Conservation (phyloP, 2,329 filamentous ascomycete genomes). For the Didymella arachidicola region DNA sequence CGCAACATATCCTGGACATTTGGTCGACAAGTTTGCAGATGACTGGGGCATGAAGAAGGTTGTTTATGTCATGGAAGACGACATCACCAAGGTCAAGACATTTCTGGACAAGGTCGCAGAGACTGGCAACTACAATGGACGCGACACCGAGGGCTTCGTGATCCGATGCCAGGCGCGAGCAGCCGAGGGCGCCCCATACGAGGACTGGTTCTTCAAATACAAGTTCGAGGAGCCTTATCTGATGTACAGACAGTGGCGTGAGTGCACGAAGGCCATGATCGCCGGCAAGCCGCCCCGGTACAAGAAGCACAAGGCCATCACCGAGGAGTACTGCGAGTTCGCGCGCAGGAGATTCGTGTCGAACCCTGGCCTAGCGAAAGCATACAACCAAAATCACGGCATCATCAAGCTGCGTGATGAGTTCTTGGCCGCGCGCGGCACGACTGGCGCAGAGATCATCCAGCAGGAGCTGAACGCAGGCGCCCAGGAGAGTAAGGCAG, state of each 20-base stretch:
- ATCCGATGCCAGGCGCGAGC: constrained; percentile 80
- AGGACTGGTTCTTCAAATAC: constrained; percentile 99
- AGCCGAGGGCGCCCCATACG: constrained; percentile 63
- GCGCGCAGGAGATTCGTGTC: constrained; percentile 75
- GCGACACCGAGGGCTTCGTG: constrained; percentile 96
- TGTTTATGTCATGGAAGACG: constrained; percentile 77
- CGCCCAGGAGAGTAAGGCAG: constrained; percentile 60
- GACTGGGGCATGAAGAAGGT: constrained; percentile 94
- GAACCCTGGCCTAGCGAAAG: constrained; percentile 71
- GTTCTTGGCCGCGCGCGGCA: constrained; percentile 81
- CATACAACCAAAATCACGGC: constrained; percentile 87
- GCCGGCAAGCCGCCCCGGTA: constrained; percentile 74
- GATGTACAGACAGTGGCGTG: constrained; percentile 98
- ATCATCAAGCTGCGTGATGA: constrained; percentile 91
- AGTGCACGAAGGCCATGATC: constrained; percentile 93
- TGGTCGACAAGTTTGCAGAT: constrained; percentile 90
- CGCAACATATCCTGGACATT: constrained; percentile 79
- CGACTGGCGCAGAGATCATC: constrained; percentile 90
- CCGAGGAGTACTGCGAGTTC: constrained; percentile 87
- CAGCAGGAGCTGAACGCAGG: constrained; percentile 70
- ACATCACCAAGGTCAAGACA: constrained; percentile 74
- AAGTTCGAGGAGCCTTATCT: constrained; percentile 99
- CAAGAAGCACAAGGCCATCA: constrained; percentile 89
- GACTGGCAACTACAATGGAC: constrained; percentile 86
- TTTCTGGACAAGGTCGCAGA: constrained; percentile 88